These are phyloP conservation scores for Bruguiera sexangula DNA, from an alignment of 345 rosid species.

Conservation along the genomic window DNA sequence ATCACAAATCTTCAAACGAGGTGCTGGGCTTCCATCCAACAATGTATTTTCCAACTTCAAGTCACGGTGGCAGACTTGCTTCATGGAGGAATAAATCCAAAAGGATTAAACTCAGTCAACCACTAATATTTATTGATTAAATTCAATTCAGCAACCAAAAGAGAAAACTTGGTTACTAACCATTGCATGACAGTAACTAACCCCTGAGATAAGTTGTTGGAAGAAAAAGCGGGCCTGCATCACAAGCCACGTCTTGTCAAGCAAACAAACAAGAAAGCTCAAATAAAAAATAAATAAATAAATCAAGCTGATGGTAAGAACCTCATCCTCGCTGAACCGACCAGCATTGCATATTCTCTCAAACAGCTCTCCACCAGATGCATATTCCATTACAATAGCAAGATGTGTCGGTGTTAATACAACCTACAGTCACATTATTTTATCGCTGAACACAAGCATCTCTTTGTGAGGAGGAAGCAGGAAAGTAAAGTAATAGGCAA, in stretches of 20 bases:
- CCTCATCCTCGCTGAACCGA: constrained; percentile 93
- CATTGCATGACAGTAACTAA: constrained; percentile 95
- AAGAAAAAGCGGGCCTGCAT: constrained; percentile 94
- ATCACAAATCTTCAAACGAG: constrained; percentile 93
- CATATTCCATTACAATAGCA: constrained; percentile 96
- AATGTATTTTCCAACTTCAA: constrained; percentile 91
- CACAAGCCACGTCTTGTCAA: not conserved
- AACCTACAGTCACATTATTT: constrained; percentile 40
- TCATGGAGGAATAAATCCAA: constrained; percentile 21
- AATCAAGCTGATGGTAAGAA: constrained; percentile 16
- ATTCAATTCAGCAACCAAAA: not conserved
- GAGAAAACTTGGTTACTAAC: constrained; percentile 31
- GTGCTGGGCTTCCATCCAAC: constrained; percentile 95
- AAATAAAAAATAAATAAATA: constrained; percentile 3
- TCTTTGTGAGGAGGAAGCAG: constrained; percentile 1
- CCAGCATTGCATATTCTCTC: constrained; percentile 84
- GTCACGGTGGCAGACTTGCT: constrained; percentile 99
- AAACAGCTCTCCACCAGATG: constrained; percentile 91
- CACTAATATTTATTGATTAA: not conserved
- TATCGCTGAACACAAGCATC: constrained; percentile 7
- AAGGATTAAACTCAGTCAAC: constrained; percentile 5
- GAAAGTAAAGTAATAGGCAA: not conserved
- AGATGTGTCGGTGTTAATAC: constrained; percentile 90
- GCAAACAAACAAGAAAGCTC: not conserved
- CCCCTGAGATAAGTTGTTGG: constrained; percentile 95